Evolutionary conservation across 208 protist genomes (phyloP), one percentile per base, ranked within the genome.

Genomic region (Lotmaria passim): DNA sequence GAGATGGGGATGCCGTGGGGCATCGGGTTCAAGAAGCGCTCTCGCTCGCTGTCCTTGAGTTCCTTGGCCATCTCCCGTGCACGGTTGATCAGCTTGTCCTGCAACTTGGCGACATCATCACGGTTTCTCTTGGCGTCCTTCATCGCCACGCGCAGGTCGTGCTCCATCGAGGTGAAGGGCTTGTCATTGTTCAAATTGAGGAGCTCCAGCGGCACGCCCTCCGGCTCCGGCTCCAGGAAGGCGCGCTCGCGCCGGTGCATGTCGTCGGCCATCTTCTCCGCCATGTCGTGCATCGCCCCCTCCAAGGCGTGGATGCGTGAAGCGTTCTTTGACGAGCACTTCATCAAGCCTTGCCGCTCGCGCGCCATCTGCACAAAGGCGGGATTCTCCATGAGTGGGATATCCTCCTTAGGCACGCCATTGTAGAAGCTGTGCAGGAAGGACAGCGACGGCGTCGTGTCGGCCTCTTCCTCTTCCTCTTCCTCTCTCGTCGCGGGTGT

Each of bases 1-100:
- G 31, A 19, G 19, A 71, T 34, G 0, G 83, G 81, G 7, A 93
- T 70, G 51, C 88, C 88, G n/a, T 75, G 57, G 0, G 71, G 76
- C 70, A 83, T 63, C 7, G 83, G 83, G 50, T 86, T 70, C 28
- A 93, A 76, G 60, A 91, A 91, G 24, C 81, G 57, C 0, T 79
- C 56, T 10, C 84, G 84, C 69, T 90, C 87, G 0, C 47, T 41
- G 8, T 82, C 76, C 67, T 90, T 90, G 30, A 90, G 28, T 17
- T 75, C 52, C 58, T 33, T 68, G 3, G 89, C 89, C 38, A 90
- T 59, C 60, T 84, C 81, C 31, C 75, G 57, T 23, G 83, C 79
- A 19, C 79, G 78, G 38, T 75, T 73, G 57, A 76, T 68, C 5
- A 94, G 51, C 33, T 61, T 63, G 41, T 75, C 57, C 55, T 87